Evolutionary conservation across 257 asterid genomes (phyloP).

Genomic region (Thymus mandschuricus): DNA sequence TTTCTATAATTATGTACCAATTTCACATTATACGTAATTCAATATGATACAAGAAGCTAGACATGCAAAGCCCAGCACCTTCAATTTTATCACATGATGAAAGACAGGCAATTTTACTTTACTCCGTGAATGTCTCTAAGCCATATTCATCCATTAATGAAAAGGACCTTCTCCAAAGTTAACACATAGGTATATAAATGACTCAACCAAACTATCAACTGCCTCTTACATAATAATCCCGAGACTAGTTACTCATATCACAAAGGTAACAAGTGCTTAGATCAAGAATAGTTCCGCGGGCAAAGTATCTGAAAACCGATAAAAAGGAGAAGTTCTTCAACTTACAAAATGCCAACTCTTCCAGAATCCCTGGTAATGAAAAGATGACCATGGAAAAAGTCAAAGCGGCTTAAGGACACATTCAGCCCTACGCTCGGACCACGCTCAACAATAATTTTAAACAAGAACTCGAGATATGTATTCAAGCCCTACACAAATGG

Average conservation of each 20-base stretch:
- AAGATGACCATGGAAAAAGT: constrained; percentile 92
- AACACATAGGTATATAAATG: not conserved
- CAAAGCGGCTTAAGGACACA: constrained; percentile 79
- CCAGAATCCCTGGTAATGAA: constrained; percentile 73
- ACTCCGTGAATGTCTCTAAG: not conserved
- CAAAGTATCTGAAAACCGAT: constrained; percentile 18
- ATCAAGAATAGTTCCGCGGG: not conserved
- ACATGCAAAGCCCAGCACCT: constrained; percentile 1
- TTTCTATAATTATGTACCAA: constrained; percentile 5
- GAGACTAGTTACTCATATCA: not conserved
- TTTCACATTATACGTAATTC: not conserved
- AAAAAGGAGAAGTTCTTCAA: constrained; percentile 25
- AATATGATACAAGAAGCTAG: not conserved
- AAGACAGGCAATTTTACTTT: not conserved
- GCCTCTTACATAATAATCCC: not conserved
- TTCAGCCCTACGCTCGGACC: constrained; percentile 85
- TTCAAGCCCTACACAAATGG: constrained; percentile 72
- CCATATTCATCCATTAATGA: not conserved
- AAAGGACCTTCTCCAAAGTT: constrained; percentile 20
- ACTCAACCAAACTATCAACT: constrained; percentile 8
- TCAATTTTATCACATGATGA: not conserved
- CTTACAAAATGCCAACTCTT: constrained; percentile 98
- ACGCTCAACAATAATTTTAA: constrained; percentile 65
- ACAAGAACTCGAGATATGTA: constrained; percentile 68
- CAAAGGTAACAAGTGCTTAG: not conserved